Conservation (phyloP, 495 filamentous ascomycete species). For the Baudoinia panamericana region DNA sequence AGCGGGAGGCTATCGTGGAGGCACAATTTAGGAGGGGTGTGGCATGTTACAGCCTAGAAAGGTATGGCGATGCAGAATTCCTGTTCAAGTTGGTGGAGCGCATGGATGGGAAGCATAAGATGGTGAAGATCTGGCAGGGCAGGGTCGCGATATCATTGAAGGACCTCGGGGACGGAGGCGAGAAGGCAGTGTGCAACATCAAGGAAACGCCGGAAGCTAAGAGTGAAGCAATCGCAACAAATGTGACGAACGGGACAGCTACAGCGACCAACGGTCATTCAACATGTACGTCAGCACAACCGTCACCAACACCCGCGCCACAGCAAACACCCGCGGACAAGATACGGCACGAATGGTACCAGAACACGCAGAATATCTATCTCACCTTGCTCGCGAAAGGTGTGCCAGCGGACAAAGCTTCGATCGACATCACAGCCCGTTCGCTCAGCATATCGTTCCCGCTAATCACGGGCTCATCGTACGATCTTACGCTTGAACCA, state of each 20-base stretch:
- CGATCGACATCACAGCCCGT: conserved; percentile 43
- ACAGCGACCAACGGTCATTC: not conserved
- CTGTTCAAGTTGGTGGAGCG: conserved; percentile 55
- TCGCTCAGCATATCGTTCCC: conserved; percentile 56
- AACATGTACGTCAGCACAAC: not conserved
- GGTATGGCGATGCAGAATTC: conserved; percentile 63
- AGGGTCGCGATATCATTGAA: conserved; percentile 45
- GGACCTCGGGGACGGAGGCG: conserved; percentile 38
- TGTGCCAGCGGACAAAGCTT: conserved; percentile 48
- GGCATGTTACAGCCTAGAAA: conserved; percentile 53
- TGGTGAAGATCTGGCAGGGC: conserved; percentile 48
- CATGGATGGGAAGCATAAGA: conserved; percentile 47
- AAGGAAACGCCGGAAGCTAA: conserved; percentile 46
- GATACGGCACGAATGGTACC: conserved; percentile 72
- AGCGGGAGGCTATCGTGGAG: conserved; percentile 63
- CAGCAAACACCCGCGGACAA: conserved; percentile 44
- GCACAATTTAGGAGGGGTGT: conserved; percentile 73
- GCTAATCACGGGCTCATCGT: conserved; percentile 41
- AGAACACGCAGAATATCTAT: conserved; percentile 49
- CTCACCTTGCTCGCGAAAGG: conserved; percentile 63
- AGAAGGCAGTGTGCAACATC: conserved; percentile 43
- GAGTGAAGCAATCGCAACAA: not conserved
- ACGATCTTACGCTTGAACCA: conserved; percentile 55
- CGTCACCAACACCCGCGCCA: conserved; percentile 17
- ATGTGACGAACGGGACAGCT: not conserved